A percentile compares a stretch with the other conserved stretches of the same genome.
Evolutionary conservation across 257 asterid genomes (phyloP).

Genomic region (Nicotiana noctiflora): DNA sequence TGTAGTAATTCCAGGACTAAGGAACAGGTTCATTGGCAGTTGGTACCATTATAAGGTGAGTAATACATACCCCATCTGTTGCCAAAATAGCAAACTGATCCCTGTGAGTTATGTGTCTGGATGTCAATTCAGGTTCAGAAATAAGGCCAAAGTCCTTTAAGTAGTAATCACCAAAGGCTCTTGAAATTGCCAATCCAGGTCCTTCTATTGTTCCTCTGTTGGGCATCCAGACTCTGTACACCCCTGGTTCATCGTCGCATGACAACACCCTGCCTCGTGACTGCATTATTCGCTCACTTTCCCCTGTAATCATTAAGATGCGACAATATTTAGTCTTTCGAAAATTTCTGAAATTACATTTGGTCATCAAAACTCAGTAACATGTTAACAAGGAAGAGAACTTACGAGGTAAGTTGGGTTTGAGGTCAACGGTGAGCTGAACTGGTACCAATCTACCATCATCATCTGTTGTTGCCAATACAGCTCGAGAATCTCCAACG

Average conservation of each 20-base stretch:
- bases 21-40: background rate
- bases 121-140: slow-evolving; percentile 69
- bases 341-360: background rate
- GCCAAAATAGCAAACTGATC: slow-evolving; percentile 69
- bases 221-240: slow-evolving; percentile 75
- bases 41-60: background rate
- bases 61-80: slow-evolving; percentile 60
- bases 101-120: slow-evolving; percentile 34
- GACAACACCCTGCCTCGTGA: slow-evolving; percentile 46
- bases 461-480: slow-evolving; percentile 48
- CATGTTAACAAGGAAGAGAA: slow-evolving; percentile 1
- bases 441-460: slow-evolving; percentile 46
- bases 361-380: background rate
- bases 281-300: slow-evolving; percentile 55
- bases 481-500: slow-evolving; percentile 77
- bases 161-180: slow-evolving; percentile 75
- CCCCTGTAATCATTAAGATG: slow-evolving; percentile 29
- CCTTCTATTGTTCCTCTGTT: slow-evolving; percentile 39
- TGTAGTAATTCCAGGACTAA: background rate
- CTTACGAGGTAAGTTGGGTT: slow-evolving; percentile 72
- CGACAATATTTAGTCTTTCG: background rate
- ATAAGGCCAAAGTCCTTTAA: slow-evolving; percentile 74
- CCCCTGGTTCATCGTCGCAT: slow-evolving; percentile 60
- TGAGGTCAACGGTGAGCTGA: slow-evolving; percentile 73
- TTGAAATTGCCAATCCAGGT: slow-evolving; percentile 74